Base-by-base conservation (phyloP, 2,329 filamentous ascomycete genomes). In the Ascocoryne sarcoides region DNA sequence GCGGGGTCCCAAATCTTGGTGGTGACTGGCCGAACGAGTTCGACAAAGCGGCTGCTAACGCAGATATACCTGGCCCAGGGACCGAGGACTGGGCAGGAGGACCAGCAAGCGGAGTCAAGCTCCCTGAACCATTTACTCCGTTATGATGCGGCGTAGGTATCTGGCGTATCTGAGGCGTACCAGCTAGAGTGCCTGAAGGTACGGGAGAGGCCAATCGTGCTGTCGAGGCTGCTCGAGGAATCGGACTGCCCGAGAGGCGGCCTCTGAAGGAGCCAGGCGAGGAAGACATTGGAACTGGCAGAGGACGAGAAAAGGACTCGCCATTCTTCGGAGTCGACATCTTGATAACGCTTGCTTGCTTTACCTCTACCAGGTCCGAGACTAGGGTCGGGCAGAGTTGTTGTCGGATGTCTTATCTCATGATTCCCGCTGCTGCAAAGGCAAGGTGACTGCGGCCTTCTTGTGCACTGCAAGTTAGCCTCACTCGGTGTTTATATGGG, bases 41-140 rank as follows among this genome's bases (percentile, higher is more conserved):
- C 45, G 84, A 84, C 48, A 95, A 67, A n/a, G 87, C 90, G 18
- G 85, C 84, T 26, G 90, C 88, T 40, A 96, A 75, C 45, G 88
- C 89, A 18, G 90, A 95, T 36, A 88, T 76, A 17, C 87, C 87
- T 5, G 87, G 88, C 1, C 86, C 87, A 5, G 81, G 76, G 5
- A 77, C 64, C 36, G 76, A 82, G 16, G 76, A 73, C 48, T 68
- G 50, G 43, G 62, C 62, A 49, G 65, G 68, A 39, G 73, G 72
- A 44, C 76, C 80, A 7, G 81, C 70, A 28, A 93, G 70, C 28
- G 84, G 81, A 29, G 78, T 72, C 42, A 77, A 62, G 39, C 60
- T 65, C 15, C 67, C 69, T 26, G 65, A 53, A n/a, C 57, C 49
- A 21, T 43, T 26, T 34, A 43, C 38, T 50, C 65, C 54, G 45